Conservation (phyloP, 1,284 basidiomycete genomes). For the Fomitopsis pinicola region DNA sequence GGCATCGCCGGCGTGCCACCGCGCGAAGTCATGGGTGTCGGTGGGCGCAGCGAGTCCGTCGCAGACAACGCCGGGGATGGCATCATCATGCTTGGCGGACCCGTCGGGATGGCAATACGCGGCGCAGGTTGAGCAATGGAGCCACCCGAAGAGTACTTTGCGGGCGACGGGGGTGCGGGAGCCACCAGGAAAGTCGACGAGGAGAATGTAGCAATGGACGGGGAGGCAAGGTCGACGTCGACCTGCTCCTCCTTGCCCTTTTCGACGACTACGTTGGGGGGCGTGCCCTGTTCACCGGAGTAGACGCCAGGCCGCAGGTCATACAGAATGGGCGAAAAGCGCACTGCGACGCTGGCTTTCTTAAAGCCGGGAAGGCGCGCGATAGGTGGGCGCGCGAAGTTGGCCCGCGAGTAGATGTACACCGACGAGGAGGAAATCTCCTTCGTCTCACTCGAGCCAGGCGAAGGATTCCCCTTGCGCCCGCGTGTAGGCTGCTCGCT, state of each 20-base stretch:
- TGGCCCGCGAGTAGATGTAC: conserved; percentile 94
- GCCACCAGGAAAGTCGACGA: conserved; percentile 1
- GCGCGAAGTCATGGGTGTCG: conserved; percentile 55
- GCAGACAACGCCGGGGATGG: conserved; percentile 60
- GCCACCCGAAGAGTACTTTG: conserved; percentile 12
- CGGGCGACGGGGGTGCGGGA: conserved; percentile 10
- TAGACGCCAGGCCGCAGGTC: conserved; percentile 67
- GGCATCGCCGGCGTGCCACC: conserved; percentile 41
- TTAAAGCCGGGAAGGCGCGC: conserved; percentile 96
- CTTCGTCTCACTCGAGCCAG: conserved; percentile 27
- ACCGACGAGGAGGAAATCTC: conserved; percentile 56
- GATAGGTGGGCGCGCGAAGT: conserved; percentile 87
- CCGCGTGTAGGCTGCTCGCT: conserved; percentile 46
- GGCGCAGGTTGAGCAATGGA: conserved; percentile 32
- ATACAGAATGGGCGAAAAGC: conserved; percentile 92
- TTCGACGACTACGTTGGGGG: conserved; percentile 54
- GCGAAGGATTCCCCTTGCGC: conserved; percentile 46
- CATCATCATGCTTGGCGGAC: conserved; percentile 33
- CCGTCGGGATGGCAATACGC: conserved; percentile 31
- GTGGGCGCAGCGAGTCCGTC: conserved; percentile 46
- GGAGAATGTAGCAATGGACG: conserved; percentile 3
- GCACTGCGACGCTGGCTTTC: conserved; percentile 90
- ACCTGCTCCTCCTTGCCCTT: conserved; percentile 71
- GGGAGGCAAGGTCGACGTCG: conserved; percentile 40
- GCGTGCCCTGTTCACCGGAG: conserved; percentile 36